phyloP scores from a whole-genome alignment of 345 rosid species.

The Eucalyptus sp. region DNA sequence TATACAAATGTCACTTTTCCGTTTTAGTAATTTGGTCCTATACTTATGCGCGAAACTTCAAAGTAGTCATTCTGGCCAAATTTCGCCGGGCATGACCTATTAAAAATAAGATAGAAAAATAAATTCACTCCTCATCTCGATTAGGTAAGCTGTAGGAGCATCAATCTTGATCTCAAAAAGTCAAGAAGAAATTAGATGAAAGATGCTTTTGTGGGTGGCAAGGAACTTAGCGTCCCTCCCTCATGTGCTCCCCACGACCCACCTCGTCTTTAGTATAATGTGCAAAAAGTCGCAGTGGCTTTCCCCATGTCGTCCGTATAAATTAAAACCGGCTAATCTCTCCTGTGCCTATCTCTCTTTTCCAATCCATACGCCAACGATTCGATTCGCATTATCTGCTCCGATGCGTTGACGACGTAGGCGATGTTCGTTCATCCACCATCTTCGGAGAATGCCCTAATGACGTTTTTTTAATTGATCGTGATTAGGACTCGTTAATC shows the following conservation, averaged over 20 bases:
- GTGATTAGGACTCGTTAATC: background rate
- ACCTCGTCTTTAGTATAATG: background rate
- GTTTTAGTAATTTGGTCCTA: background rate
- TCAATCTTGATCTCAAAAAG: background rate
- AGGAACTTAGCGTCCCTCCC: background rate
- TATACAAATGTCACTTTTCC: background rate
- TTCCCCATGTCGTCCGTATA: background rate
- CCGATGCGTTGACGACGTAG: background rate
- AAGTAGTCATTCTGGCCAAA: background rate
- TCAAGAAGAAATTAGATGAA: background rate
- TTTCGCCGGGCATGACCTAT: background rate
- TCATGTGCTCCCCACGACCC: background rate
- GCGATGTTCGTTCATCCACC: background rate
- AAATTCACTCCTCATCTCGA: background rate
- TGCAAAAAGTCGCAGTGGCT: background rate
- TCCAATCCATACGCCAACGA: background rate
- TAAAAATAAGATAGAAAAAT: background rate
- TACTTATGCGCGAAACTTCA: rapidly evolving
- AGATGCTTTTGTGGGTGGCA: background rate
- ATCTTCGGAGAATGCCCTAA: background rate
- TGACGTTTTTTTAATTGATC: background rate
- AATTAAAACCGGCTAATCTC: background rate
- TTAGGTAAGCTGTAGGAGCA: background rate
- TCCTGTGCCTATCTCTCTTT: background rate
- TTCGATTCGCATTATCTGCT: background rate